Evolutionary conservation across 164 flowering plant genomes (phyloP).

Genomic region (Litsea cubeba): DNA sequence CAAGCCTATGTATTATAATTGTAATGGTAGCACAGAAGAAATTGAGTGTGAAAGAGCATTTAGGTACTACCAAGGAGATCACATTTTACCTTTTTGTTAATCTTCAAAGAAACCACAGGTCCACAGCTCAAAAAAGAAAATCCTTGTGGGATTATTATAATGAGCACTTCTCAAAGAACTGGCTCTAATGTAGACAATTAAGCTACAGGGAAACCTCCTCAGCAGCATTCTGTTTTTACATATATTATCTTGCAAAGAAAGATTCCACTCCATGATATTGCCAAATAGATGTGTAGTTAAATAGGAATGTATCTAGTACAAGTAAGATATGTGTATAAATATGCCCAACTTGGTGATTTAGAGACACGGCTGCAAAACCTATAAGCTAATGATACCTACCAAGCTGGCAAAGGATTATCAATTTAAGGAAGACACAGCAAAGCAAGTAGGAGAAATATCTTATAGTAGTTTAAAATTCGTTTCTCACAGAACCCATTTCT

Average conservation of each 20-base stretch:
- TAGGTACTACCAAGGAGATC: neutral
- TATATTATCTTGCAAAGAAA: constrained; percentile 4
- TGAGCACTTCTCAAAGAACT: neutral
- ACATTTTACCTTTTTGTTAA: neutral
- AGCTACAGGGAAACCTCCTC: neutral
- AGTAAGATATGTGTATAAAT: neutral
- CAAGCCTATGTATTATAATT: neutral
- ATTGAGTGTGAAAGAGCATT: neutral
- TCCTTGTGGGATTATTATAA: constrained; percentile 2
- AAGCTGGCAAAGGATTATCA: neutral
- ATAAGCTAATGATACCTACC: neutral
- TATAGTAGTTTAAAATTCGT: too few relatives aligned
- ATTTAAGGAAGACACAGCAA: neutral
- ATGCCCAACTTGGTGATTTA: neutral
- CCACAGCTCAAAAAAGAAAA: neutral
- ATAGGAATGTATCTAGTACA: constrained; percentile 2
- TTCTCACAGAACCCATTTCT: too few relatives aligned
- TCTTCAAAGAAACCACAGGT: neutral
- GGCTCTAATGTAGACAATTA: neutral
- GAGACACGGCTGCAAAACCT: neutral
- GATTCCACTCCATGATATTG: constrained; percentile 21
- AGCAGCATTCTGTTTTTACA: constrained; percentile 1
- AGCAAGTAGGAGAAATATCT: neutral
- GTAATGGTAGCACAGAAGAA: neutral
- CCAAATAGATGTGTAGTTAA: constrained; percentile 10